These are phyloP conservation scores for Suillus subluteus DNA, from an alignment of 768 basidiomycete species.

Conservation along the genomic window DNA sequence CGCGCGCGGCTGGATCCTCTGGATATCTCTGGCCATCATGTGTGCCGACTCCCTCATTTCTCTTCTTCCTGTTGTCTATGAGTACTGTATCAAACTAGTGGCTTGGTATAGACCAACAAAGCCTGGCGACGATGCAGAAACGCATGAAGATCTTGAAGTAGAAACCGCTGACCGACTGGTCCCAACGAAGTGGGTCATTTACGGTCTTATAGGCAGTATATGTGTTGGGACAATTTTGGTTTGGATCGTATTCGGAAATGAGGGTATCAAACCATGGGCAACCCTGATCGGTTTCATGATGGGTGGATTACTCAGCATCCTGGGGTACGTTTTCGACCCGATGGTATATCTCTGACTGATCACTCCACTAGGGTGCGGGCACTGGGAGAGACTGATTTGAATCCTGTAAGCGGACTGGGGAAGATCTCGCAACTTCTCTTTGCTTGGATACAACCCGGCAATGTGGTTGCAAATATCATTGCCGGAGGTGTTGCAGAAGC, in stretches of 20 bases:
- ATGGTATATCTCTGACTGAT: conserved; percentile 15
- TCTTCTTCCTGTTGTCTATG: conserved; percentile 72
- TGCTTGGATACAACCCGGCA: conserved; percentile 92
- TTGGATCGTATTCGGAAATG: conserved; percentile 86
- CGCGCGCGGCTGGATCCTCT: conserved; percentile 96
- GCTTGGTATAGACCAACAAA: conserved; percentile 32
- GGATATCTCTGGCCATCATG: conserved; percentile 96
- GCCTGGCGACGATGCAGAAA: conserved; percentile 22
- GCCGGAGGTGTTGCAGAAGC: conserved; percentile 97
- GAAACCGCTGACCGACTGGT: conserved; percentile 84
- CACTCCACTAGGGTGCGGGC: conserved; percentile 73
- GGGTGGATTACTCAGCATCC: conserved; percentile 82
- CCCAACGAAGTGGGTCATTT: conserved; percentile 74
- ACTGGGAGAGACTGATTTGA: conserved; percentile 93
- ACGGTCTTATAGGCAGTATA: conserved; percentile 66
- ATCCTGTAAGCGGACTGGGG: conserved; percentile 90
- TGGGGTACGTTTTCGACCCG: conserved; percentile 61
- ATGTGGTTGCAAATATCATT: conserved; percentile 96
- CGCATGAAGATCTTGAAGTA: conserved; percentile 59
- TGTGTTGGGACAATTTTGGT: conserved; percentile 76
- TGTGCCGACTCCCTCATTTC: conserved; percentile 89
- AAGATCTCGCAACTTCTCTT: conserved; percentile 95
- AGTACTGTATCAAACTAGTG: conserved; percentile 46
- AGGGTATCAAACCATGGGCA: conserved; percentile 96
- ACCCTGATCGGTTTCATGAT: conserved; percentile 82